phyloP scores from a whole-genome alignment of 1,284 basidiomycete genomes.

The Agroathelia rolfsii region DNA sequence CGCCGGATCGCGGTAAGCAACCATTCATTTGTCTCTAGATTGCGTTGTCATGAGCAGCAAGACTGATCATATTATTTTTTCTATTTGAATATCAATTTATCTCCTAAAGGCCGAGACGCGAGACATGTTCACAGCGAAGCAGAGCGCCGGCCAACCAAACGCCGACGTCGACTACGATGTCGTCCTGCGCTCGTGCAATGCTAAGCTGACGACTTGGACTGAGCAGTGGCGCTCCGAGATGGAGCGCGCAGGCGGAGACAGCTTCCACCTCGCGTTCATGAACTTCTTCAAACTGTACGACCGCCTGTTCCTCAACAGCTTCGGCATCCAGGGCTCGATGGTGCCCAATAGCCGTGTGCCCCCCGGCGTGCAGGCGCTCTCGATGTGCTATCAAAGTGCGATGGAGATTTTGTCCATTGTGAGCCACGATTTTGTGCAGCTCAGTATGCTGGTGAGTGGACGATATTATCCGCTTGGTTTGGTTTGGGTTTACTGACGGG shows the following conservation, averaged over 20 bases:
- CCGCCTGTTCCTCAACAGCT: constrained; percentile 71
- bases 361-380: constrained; percentile 59
- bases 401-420: constrained; percentile 59
- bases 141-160: constrained; percentile 37
- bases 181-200: constrained; percentile 59
- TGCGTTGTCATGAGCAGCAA: no score
- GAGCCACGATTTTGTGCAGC: constrained; percentile 59
- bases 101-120: constrained; percentile 56
- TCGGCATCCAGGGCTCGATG: constrained; percentile 59
- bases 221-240: constrained; percentile 61
- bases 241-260: constrained; percentile 52
- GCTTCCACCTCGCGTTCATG: constrained; percentile 65
- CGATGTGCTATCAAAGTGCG: constrained; percentile 62
- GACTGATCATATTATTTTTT: no score
- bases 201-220: constrained; percentile 59
- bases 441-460: constrained; percentile 68
- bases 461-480: no score
- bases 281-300: constrained; percentile 68
- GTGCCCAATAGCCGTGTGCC: constrained; percentile 36
- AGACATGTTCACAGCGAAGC: constrained; percentile 55
- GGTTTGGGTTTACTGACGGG: no score
- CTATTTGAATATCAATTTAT: constrained; percentile 10
- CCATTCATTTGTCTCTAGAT: no score
- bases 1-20: constrained; percentile 63
- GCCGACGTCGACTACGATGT: constrained; percentile 61